phyloP scores from a whole-genome alignment of 192 early-diverging fungal genomes.

The Coemansia sp. region DNA sequence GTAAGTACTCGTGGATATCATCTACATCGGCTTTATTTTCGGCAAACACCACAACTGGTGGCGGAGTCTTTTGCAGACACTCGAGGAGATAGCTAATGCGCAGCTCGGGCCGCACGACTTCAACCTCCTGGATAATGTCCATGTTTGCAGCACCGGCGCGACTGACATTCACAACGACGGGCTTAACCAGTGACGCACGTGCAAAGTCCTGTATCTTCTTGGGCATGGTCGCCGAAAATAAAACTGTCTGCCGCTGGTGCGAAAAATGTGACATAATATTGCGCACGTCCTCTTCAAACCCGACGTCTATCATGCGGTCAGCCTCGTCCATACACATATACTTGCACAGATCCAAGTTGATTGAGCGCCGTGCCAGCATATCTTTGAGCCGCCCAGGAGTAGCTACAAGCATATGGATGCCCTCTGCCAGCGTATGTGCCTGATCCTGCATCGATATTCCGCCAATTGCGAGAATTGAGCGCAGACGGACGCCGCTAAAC shows the following conservation, averaged over 20 bases:
- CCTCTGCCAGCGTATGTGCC: constrained; percentile 61
- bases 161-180: constrained; percentile 95
- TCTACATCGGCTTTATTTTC: constrained; percentile 99
- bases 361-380: constrained; percentile 81
- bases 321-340: constrained; percentile 97
- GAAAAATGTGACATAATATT: constrained; percentile 95
- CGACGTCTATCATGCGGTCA: constrained; percentile 98
- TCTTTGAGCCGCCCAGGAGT: constrained; percentile 94
- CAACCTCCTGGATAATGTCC: constrained; percentile 97
- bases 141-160: constrained; percentile 94
- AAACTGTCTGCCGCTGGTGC: constrained; percentile 91
- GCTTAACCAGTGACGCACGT: constrained; percentile 77
- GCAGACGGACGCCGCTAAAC: constrained; percentile 61
- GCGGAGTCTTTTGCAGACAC: constrained; percentile 94
- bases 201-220: constrained; percentile 99
- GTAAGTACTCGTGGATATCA: constrained; percentile 95
- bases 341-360: constrained; percentile 85
- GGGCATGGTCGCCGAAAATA: constrained; percentile 97
- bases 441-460: constrained; percentile 94
- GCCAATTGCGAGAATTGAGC: constrained; percentile 86
- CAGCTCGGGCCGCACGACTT: constrained; percentile 94
- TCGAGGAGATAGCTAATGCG: constrained; percentile 94
- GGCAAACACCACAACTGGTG: constrained; percentile 94
- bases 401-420: constrained; percentile 92
- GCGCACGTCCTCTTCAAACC: constrained; percentile 96